Conservation (phyloP, 2,329 filamentous ascomycete genomes). For the Calonectria honghensis region DNA sequence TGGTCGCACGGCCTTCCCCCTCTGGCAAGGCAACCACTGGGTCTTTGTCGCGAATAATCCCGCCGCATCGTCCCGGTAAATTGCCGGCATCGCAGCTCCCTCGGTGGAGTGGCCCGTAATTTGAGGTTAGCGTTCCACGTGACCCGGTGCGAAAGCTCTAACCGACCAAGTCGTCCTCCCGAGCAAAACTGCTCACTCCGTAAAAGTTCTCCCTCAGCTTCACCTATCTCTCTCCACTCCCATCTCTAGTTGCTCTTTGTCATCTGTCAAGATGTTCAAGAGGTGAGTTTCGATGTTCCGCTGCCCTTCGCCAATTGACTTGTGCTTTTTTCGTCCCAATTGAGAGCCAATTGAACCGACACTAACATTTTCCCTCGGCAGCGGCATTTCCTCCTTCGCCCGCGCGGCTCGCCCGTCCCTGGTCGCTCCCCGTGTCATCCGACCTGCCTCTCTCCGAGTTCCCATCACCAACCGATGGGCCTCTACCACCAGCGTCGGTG, state of each 20-base stretch:
- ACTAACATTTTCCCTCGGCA: conserved; percentile 61
- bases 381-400: conserved; percentile 80
- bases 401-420: conserved; percentile 78
- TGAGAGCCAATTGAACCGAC: conserved; percentile 70
- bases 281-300: conserved; percentile 74
- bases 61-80: conserved; percentile 55
- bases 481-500: conserved; percentile 74
- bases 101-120: conserved; percentile 49
- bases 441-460: conserved; percentile 74
- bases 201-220: conserved; percentile 69
- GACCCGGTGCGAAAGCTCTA: conserved; percentile 65
- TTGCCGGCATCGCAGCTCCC: conserved; percentile 56
- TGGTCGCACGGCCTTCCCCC: conserved; percentile 27
- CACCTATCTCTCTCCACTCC: conserved; percentile 75
- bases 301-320: conserved; percentile 55
- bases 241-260: conserved; percentile 78
- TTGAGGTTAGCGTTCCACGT: conserved; percentile 62
- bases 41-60: conserved; percentile 53
- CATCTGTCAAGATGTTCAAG: conserved; percentile 88
- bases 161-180: conserved; percentile 65
- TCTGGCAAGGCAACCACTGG: conserved; percentile 45
- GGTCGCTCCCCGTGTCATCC: conserved; percentile 74
- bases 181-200: conserved; percentile 70
- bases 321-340: conserved; percentile 61
- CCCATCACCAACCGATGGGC: conserved; percentile 75